Percentiles rank a stretch among this genome's conserved stretches.
Evolutionary conservation across 2,329 filamentous ascomycete genomes (phyloP).

Genomic region (Beauveria sp.): DNA sequence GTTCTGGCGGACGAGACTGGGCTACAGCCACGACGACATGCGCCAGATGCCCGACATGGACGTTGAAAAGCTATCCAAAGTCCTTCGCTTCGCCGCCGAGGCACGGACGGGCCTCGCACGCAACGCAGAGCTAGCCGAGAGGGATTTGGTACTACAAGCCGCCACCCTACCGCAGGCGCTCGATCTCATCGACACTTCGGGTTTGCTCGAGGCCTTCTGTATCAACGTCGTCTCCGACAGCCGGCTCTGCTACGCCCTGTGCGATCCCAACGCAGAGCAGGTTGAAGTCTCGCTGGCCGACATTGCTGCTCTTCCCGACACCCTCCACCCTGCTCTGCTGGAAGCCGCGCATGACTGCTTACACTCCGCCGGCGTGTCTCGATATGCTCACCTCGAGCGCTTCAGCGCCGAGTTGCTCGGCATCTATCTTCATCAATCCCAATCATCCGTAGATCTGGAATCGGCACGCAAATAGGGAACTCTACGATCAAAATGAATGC

Average conservation of each 20-base stretch:
- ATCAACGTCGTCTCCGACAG: background rate
- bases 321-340: slow-evolving; percentile 1
- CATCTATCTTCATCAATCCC: slow-evolving; percentile 8
- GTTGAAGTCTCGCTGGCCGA: slow-evolving; percentile 8
- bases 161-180: background rate
- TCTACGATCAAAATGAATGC: background rate
- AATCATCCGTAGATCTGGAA: slow-evolving; percentile 3
- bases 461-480: background rate
- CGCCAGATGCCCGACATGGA: slow-evolving; percentile 7
- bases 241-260: background rate
- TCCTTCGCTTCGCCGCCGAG: background rate
- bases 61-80: background rate
- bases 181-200: slow-evolving; percentile 5
- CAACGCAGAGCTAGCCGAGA: background rate
- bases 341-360: slow-evolving; percentile 3
- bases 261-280: background rate
- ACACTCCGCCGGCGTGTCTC: background rate
- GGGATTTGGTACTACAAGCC: background rate
- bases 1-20: slow-evolving; percentile 40
- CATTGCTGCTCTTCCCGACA: background rate
- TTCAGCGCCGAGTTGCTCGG: slow-evolving; percentile 9
- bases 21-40: slow-evolving; percentile 29
- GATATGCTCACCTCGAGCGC: slow-evolving; percentile 8
- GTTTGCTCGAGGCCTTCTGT: slow-evolving; percentile 10
- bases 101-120: background rate